Percentiles rank a stretch among this genome's conserved stretches.
Conservation (phyloP, 2,329 filamentous ascomycete genomes). For the Microsporum ferrugineum region DNA sequence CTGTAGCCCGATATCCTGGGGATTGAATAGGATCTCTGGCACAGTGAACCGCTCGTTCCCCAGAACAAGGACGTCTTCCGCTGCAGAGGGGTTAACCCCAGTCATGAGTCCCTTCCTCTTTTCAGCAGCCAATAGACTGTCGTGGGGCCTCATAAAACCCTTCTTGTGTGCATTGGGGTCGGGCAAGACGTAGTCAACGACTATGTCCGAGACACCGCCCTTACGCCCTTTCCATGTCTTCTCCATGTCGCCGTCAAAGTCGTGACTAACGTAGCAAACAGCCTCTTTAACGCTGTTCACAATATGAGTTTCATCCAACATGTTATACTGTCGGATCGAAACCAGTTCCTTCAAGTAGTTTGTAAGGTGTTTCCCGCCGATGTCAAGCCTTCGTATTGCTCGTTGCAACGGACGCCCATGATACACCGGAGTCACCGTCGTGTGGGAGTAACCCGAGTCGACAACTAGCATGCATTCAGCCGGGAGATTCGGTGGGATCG, state of each 20-base stretch:
- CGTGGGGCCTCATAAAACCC: slow-evolving; percentile 66
- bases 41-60: slow-evolving; percentile 86
- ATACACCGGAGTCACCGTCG: slow-evolving; percentile 77
- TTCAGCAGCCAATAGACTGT: slow-evolving; percentile 50
- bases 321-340: slow-evolving; percentile 84
- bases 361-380: slow-evolving; percentile 86
- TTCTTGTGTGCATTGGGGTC: slow-evolving; percentile 56
- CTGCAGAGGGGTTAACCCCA: slow-evolving; percentile 36
- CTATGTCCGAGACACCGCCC: slow-evolving; percentile 39
- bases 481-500: slow-evolving; percentile 38
- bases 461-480: slow-evolving; percentile 77
- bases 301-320: slow-evolving; percentile 85
- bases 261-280: slow-evolving; percentile 66
- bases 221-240: slow-evolving; percentile 61
- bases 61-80: slow-evolving; percentile 73
- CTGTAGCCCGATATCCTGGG: slow-evolving; percentile 70
- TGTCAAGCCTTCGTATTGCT: slow-evolving; percentile 71
- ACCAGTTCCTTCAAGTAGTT: slow-evolving; percentile 86
- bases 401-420: slow-evolving; percentile 68
- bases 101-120: slow-evolving; percentile 40
- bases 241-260: slow-evolving; percentile 71
- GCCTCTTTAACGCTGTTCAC: slow-evolving; percentile 95
- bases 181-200: slow-evolving; percentile 84
- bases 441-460: slow-evolving; percentile 87
- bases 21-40: slow-evolving; percentile 81